A percentile compares a stretch with the other conserved stretches of the same genome.
phyloP scores from a whole-genome alignment of 768 basidiomycete genomes.

The Porphyrellus cyaneotinctus region DNA sequence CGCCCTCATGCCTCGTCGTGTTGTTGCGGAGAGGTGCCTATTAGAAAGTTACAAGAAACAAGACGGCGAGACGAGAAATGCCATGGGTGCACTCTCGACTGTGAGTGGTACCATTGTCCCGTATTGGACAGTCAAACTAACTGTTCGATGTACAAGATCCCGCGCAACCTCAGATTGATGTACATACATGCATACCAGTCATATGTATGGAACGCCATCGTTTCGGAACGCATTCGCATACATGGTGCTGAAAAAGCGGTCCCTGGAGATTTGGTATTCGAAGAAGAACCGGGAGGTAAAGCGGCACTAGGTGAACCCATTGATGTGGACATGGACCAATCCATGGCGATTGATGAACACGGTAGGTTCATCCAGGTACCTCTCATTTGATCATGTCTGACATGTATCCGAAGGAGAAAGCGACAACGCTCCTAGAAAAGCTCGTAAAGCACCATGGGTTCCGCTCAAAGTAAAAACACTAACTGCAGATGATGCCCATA shows the following conservation, averaged over 20 bases:
- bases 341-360: slow-evolving; percentile 32
- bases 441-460: slow-evolving; percentile 45
- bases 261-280: slow-evolving; percentile 89
- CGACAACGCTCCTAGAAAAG: slow-evolving; percentile 16
- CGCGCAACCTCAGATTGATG: slow-evolving; percentile 91
- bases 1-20: slow-evolving; percentile 81
- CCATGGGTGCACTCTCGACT: slow-evolving; percentile 82
- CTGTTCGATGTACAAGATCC: slow-evolving; percentile 60
- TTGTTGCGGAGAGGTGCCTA: slow-evolving; percentile 90
- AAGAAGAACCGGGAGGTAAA: slow-evolving; percentile 33
- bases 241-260: slow-evolving; percentile 72
- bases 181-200: slow-evolving; percentile 99
- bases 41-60: slow-evolving; percentile 87
- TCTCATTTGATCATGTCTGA: slow-evolving; percentile 6
- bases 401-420: slow-evolving; percentile 18
- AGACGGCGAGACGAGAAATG: slow-evolving; percentile 72
- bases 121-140: not conserved
- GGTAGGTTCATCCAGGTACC: slow-evolving; percentile 22
- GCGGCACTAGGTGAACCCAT: slow-evolving; percentile 23
- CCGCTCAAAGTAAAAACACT: slow-evolving; percentile 73
- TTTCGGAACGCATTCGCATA: slow-evolving; percentile 84
- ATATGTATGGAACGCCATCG: slow-evolving; percentile 97
- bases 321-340: slow-evolving; percentile 30
- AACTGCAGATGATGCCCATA: slow-evolving; percentile 69
- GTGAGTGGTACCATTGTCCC: slow-evolving; percentile 38